phyloP scores from a whole-genome alignment of 2,329 filamentous ascomycete genomes.

The Amauroascus verrucosus region DNA sequence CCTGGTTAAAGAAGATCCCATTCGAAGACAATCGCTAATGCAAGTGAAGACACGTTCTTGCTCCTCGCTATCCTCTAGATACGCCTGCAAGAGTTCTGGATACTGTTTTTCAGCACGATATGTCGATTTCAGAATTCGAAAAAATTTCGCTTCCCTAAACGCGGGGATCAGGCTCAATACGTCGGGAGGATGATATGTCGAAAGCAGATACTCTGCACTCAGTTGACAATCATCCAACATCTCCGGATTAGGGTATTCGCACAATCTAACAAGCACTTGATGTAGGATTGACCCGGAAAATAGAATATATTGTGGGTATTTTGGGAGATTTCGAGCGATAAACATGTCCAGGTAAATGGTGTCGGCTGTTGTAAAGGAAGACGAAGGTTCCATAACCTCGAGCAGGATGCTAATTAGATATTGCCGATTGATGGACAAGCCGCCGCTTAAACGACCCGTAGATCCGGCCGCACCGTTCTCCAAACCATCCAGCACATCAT shows the following conservation, averaged over 20 bases:
- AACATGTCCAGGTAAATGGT: conserved; percentile 98
- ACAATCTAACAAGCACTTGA: conserved; percentile 69
- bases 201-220: conserved; percentile 91
- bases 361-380: conserved; percentile 66
- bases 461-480: conserved; percentile 43
- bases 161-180: conserved; percentile 63
- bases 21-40: conserved; percentile 62
- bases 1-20: conserved; percentile 51
- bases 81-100: conserved; percentile 64
- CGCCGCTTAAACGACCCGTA: conserved; percentile 51
- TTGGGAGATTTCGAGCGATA: conserved; percentile 85
- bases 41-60: conserved; percentile 67
- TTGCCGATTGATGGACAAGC: conserved; percentile 72
- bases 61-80: conserved; percentile 75
- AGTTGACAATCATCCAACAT: conserved; percentile 89
- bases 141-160: conserved; percentile 73
- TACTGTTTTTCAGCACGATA: conserved; percentile 74
- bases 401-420: conserved; percentile 84
- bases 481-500: conserved; percentile 61
- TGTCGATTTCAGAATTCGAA: conserved; percentile 79
- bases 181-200: conserved; percentile 83
- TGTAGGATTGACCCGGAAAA: conserved; percentile 79
- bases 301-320: conserved; percentile 91
- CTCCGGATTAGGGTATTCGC: conserved; percentile 68
- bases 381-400: conserved; percentile 62